These are phyloP conservation scores for Hermanozyma aechmeae DNA, from an alignment of 805 yeast genomes.

Conservation along the genomic window DNA sequence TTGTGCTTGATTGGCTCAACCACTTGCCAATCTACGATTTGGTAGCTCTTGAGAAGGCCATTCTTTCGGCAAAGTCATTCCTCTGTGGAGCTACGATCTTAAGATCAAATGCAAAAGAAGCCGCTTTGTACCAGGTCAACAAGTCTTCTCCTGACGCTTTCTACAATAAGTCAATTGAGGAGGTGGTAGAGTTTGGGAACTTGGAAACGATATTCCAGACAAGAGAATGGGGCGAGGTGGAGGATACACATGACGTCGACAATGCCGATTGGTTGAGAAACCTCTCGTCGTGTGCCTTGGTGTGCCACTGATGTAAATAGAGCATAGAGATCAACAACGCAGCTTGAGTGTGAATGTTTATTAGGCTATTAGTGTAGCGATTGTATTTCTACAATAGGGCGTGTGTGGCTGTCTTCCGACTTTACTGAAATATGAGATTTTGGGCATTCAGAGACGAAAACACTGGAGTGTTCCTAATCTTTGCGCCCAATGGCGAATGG, in stretches of 20 bases:
- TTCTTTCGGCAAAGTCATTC: slow-evolving; percentile 77
- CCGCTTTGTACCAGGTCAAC: slow-evolving; percentile 25
- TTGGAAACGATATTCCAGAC: slow-evolving; percentile 82
- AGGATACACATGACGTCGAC: slow-evolving; percentile 97
- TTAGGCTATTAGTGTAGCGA: too few relatives aligned
- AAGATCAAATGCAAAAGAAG: slow-evolving; percentile 31
- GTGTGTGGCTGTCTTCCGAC: too few relatives aligned
- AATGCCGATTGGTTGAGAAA: slow-evolving; percentile 80
- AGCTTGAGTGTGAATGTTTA: too few relatives aligned
- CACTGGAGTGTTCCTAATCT: too few relatives aligned
- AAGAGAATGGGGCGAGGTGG: slow-evolving; percentile 94
- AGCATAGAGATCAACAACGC: too few relatives aligned
- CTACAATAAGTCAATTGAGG: slow-evolving; percentile 45
- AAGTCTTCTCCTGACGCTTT: slow-evolving; percentile 19
- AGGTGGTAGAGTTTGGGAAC: slow-evolving; percentile 67
- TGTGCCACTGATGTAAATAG: slow-evolving; percentile 16
- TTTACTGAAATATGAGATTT: too few relatives aligned
- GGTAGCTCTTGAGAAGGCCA: slow-evolving; percentile 86
- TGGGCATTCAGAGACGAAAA: too few relatives aligned
- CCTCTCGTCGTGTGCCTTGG: slow-evolving; percentile 64
- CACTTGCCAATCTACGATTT: slow-evolving; percentile 64
- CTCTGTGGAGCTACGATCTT: slow-evolving; percentile 69
- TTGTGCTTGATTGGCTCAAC: slow-evolving; percentile 58
- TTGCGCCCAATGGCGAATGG: too few relatives aligned
- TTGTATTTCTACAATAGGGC: too few relatives aligned